A percentile compares a stretch with the other conserved stretches of the same genome.
Evolutionary conservation across 768 basidiomycete genomes (phyloP).

Genomic region (Hericium coralloides): DNA sequence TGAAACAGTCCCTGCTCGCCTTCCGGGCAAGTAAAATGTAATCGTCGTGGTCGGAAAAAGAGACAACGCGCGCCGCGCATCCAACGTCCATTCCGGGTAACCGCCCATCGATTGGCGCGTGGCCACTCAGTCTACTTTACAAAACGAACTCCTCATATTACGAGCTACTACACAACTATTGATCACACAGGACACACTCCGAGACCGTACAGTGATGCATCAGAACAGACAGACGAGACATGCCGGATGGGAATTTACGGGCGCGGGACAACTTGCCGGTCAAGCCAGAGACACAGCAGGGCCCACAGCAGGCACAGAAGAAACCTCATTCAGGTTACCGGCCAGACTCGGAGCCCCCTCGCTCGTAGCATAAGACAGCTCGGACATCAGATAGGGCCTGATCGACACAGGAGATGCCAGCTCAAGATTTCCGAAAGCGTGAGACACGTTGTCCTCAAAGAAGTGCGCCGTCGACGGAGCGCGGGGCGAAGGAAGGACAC

Average conservation of each 20-base stretch:
- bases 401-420: conserved; percentile 13
- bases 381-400: conserved; percentile 8
- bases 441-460: conserved; percentile 4
- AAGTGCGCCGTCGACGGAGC: not conserved
- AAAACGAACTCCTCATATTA: not conserved
- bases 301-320: too few relatives aligned
- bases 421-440: conserved; percentile 4
- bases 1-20: not conserved
- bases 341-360: not conserved
- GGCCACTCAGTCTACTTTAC: not conserved
- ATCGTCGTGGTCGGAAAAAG: too few relatives aligned
- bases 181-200: not conserved
- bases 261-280: too few relatives aligned
- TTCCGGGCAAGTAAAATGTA: not conserved
- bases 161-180: not conserved
- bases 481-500: not conserved
- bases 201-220: not conserved
- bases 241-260: too few relatives aligned
- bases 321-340: not conserved
- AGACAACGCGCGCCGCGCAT: too few relatives aligned
- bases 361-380: not conserved
- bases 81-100: not conserved
- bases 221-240: not conserved
- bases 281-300: too few relatives aligned
- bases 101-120: not conserved